Base-by-base conservation (phyloP, 2,329 filamentous ascomycete genomes). In the Waltergamsia citrina region DNA sequence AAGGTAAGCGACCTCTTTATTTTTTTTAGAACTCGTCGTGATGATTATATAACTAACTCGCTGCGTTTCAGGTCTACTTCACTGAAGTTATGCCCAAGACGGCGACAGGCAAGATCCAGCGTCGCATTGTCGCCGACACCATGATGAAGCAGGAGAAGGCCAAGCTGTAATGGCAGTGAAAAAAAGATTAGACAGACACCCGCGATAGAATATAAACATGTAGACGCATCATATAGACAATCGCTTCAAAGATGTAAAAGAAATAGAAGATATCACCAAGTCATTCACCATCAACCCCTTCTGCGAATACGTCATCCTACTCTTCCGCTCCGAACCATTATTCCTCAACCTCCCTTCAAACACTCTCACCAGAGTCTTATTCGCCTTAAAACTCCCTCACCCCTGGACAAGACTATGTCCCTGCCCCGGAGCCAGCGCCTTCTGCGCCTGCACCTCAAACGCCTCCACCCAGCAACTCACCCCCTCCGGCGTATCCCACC, bases 101-200 rank as follows among this genome's bases (percentile, higher is more conserved):
- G 4, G 85, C 85, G n/a, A 93, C 85, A 6, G 85, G 85, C 36
- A 93, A 93, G 67, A 82, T 93, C 38, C 85, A 93, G 60, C 67
- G 85, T 40, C 73, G 84, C 41, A 85, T 88, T 48, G 85, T 93
- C n/a, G 85, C 85, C 11, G 84, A 90, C 57, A 75, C 74, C 20
- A 90, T 93, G 83, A 66, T 80, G 56, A 84, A 84, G 65, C 71
- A 79, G 54, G 76, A 78, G 27, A 71, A 67, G 54, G 61, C 69
- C 11, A 75, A 73, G 58, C 53, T 76, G 44, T 76, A 69, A n/a
- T n/a, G n/a, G n/a, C n/a, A n/a, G n/a, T n/a, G n/a, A n/a, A n/a
- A n/a, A n/a, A 39, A 50, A 29, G n/a, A 10, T 12, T 32, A 10
- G 19, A 24, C 28, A 19, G 15, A 22, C 15, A 7, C 4, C 7